These are phyloP conservation scores for Brassica napus DNA, from an alignment of 345 rosid species.

Conservation along the genomic window DNA sequence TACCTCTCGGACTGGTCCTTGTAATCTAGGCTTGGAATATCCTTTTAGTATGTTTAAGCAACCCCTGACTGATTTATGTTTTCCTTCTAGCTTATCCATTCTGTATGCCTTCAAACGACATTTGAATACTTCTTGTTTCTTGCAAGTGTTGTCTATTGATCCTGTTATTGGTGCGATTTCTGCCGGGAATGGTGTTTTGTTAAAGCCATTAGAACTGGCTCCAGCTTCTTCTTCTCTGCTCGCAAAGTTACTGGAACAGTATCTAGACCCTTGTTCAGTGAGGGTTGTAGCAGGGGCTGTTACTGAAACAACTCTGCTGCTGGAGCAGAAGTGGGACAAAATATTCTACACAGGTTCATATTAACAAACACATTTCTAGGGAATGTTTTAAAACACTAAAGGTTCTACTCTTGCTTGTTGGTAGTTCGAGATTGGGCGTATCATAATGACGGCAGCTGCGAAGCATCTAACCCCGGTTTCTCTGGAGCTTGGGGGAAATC, in stretches of 20 bases:
- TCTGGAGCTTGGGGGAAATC: slow-evolving; percentile 96
- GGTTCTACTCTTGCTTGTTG: slow-evolving; percentile 31
- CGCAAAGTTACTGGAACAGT: no score
- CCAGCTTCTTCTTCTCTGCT: no score
- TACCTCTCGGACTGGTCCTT: slow-evolving; percentile 85
- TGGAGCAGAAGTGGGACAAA: no score
- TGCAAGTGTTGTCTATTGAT: slow-evolving; percentile 80
- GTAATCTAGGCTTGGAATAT: slow-evolving; percentile 98
- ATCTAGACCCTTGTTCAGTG: no score
- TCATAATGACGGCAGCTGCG: slow-evolving; percentile 93
- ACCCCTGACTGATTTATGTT: not conserved
- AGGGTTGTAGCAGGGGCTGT: no score
- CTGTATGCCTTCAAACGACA: not conserved
- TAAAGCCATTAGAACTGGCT: no score
- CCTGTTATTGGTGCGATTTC: slow-evolving; percentile 93
- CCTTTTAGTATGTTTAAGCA: slow-evolving; percentile 65
- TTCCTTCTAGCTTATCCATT: not conserved
- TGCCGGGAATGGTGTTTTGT: slow-evolving; percentile 82
- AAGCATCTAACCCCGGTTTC: slow-evolving; percentile 92
- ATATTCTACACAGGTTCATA: no score
- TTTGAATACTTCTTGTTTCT: not conserved
- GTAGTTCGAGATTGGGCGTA: slow-evolving; percentile 70
- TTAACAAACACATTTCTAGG: not conserved
- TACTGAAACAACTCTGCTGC: no score
- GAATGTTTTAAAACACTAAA: not conserved